Conservation (phyloP, 2,329 filamentous ascomycete genomes). For the Lomentospora prolificans region DNA sequence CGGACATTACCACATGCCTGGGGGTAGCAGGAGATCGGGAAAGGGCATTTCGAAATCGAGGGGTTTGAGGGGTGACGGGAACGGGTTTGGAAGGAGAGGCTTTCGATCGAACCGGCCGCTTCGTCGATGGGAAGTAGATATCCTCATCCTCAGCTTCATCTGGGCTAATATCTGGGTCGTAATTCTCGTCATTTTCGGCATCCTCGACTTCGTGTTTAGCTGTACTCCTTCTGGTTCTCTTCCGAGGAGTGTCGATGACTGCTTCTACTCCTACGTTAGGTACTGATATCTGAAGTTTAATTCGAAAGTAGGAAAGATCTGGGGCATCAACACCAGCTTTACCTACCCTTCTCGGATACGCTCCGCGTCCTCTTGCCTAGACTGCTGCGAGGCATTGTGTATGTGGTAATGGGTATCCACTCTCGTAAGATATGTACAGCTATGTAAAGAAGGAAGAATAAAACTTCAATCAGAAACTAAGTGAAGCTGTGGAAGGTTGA, state of each 20-base stretch:
- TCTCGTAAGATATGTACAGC: background rate
- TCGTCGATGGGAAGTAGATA: conserved; percentile 14
- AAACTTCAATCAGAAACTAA: background rate
- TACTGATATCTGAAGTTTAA: conserved; percentile 6
- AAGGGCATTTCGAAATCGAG: conserved; percentile 70
- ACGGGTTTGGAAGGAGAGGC: conserved; percentile 21
- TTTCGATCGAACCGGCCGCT: conserved; percentile 16
- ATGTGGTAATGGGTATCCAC: background rate
- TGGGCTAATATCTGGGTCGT: conserved; percentile 31
- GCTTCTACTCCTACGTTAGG: conserved; percentile 7
- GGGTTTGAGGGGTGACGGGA: conserved; percentile 61
- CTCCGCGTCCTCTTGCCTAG: conserved; percentile 17
- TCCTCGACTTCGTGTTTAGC: conserved; percentile 37
- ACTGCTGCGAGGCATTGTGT: conserved; percentile 15
- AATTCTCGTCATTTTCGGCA: conserved; percentile 55
- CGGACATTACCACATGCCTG: conserved; percentile 70
- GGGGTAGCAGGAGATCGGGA: conserved; percentile 67
- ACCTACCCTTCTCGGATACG: conserved; percentile 14
- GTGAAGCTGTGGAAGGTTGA: background rate
- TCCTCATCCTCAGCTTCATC: conserved; percentile 20
- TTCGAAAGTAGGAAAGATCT: too few relatives aligned
- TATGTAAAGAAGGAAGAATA: background rate
- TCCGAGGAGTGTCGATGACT: conserved; percentile 26
- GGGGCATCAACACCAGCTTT: background rate
- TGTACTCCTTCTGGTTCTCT: conserved; percentile 33